Evolutionary conservation across 2,329 filamentous ascomycete species (phyloP).

Genomic region (Metarhizium sp.): DNA sequence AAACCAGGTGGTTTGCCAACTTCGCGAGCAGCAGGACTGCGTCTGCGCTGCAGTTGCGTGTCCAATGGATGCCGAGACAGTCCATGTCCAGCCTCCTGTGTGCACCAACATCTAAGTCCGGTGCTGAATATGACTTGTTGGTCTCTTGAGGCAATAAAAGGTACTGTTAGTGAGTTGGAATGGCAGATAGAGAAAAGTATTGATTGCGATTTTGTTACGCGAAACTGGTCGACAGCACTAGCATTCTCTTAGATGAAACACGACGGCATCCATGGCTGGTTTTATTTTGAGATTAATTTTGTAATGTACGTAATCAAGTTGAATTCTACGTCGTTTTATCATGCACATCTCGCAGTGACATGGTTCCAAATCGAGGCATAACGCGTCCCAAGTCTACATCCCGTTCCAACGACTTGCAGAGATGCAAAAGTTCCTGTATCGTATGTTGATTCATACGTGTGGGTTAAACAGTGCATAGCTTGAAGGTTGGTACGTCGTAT

Average conservation of each 20-base stretch:
- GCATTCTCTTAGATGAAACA: background rate
- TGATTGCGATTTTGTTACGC: background rate
- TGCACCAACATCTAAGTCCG: background rate
- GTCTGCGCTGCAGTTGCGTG: slow-evolving; percentile 11
- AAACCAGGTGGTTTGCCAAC: slow-evolving; percentile 11
- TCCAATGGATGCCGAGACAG: slow-evolving; percentile 3
- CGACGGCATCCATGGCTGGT: background rate
- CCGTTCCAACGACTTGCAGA: background rate
- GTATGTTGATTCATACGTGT: background rate
- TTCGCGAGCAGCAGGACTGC: slow-evolving; percentile 10
- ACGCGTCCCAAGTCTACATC: background rate
- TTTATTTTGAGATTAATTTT: background rate
- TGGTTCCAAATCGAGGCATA: background rate
- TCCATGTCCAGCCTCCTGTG: background rate
- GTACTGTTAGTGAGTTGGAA: background rate
- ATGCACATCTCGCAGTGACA: background rate
- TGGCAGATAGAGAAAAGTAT: background rate
- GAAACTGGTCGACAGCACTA: too few species aligned
- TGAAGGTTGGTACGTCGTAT: background rate
- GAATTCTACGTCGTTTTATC: background rate
- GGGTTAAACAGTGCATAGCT: background rate
- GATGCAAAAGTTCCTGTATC: background rate
- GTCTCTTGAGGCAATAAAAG: background rate
- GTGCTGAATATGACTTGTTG: background rate
- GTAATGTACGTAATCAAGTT: background rate